Conservation (phyloP, 2,329 filamentous ascomycete genomes). For the Colletotrichum gloeosporioides region DNA sequence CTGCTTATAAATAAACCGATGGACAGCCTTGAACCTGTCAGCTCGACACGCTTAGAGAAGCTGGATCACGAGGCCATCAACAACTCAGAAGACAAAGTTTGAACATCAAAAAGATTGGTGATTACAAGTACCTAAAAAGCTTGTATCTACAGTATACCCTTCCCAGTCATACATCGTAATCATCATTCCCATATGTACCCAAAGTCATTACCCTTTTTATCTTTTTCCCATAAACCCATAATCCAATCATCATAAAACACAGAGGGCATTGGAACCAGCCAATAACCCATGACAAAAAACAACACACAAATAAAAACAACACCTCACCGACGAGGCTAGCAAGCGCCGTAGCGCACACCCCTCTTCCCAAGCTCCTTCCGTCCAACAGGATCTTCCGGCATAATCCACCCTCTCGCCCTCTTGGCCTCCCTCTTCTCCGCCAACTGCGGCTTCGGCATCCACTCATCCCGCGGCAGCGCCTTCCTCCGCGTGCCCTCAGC, state of each 20-base stretch:
- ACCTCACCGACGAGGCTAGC: neutral
- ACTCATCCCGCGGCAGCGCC: slow-evolving; percentile 71
- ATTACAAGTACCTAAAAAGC: slow-evolving; percentile 12
- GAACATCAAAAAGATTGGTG: neutral
- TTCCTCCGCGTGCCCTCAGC: slow-evolving; percentile 75
- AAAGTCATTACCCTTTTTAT: neutral
- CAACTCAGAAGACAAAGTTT: too few relatives aligned
- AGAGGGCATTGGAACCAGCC: slow-evolving; percentile 8
- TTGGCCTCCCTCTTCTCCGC: slow-evolving; percentile 81
- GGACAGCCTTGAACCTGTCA: too few relatives aligned
- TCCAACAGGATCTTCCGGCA: slow-evolving; percentile 75
- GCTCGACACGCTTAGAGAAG: too few relatives aligned
- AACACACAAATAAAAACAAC: neutral
- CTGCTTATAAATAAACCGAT: too few relatives aligned
- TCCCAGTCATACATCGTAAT: slow-evolving; percentile 7
- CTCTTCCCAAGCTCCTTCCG: slow-evolving; percentile 75
- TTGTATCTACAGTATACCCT: neutral
- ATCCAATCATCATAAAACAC: neutral
- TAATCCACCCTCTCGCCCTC: slow-evolving; percentile 74
- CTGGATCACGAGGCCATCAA: too few relatives aligned
- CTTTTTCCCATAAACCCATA: neutral
- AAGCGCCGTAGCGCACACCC: slow-evolving; percentile 45
- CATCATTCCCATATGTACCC: neutral
- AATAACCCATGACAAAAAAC: neutral
- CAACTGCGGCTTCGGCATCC: slow-evolving; percentile 77